Evolutionary conservation across 2,329 filamentous ascomycete species (phyloP).

Genomic region (Fusarium duplospermum): DNA sequence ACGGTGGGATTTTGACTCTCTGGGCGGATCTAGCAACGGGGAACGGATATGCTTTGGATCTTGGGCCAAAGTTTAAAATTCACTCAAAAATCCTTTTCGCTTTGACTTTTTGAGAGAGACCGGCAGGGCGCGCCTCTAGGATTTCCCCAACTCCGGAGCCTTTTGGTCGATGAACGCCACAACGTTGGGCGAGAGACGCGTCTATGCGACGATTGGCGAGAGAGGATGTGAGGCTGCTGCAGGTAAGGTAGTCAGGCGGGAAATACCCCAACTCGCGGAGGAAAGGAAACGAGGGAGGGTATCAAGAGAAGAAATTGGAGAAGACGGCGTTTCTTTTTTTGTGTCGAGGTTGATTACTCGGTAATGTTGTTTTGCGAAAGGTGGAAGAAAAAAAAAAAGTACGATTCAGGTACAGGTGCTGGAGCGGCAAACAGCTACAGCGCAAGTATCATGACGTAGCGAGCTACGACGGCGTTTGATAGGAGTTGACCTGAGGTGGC

Average conservation of each 20-base stretch:
- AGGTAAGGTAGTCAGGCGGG: slow-evolving; percentile 1
- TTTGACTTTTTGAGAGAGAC: slow-evolving; percentile 1
- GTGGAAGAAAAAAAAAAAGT: neutral
- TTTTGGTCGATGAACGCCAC: slow-evolving; percentile 34
- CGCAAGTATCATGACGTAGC: slow-evolving; percentile 25
- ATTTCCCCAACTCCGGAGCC: slow-evolving; percentile 16
- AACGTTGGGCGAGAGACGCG: slow-evolving; percentile 25
- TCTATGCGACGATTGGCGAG: slow-evolving; percentile 26
- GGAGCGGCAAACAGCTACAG: slow-evolving; percentile 21
- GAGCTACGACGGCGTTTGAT: slow-evolving; percentile 27
- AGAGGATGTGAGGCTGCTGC: slow-evolving; percentile 4
- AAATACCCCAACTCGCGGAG: neutral
- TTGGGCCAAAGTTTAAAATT: slow-evolving; percentile 27
- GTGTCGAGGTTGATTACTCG: neutral
- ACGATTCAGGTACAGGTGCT: slow-evolving; percentile 20
- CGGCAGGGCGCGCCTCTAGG: neutral
- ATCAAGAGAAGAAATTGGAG: slow-evolving; percentile 15
- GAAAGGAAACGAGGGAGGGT: neutral
- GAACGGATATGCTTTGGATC: slow-evolving; percentile 4
- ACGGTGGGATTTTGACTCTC: slow-evolving; percentile 2
- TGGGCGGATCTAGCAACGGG: neutral
- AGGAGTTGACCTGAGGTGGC: slow-evolving; percentile 14
- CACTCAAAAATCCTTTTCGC: slow-evolving; percentile 7
- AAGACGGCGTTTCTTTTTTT: neutral
- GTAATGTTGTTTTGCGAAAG: neutral